Evolutionary conservation across 345 rosid species (phyloP).

Genomic region (Eucalyptus pauciflora): DNA sequence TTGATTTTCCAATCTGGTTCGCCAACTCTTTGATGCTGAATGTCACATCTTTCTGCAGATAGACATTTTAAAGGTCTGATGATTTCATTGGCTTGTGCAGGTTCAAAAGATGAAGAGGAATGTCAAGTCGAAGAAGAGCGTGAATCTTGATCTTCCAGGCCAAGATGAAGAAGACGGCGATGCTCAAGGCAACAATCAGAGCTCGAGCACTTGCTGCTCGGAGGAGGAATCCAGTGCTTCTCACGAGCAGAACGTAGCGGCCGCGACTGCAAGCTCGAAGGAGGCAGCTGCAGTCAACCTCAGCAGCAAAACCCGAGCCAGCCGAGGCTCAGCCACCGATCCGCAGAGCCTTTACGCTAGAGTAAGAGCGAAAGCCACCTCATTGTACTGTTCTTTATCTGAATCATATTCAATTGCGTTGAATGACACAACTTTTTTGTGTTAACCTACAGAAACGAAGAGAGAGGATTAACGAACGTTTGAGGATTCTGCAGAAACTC

Average conservation of each 20-base stretch:
- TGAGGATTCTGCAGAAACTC: conserved; percentile 58
- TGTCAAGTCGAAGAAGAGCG: conserved; percentile 26
- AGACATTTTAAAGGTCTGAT: neutral
- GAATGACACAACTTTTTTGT: neutral
- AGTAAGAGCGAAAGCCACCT: conserved; percentile 12
- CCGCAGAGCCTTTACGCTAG: conserved; percentile 88
- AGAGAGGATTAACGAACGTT: conserved; percentile 73
- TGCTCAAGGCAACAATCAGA: conserved; percentile 8
- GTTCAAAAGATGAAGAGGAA: conserved; percentile 34
- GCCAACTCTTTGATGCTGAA: neutral
- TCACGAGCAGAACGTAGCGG: conserved; percentile 14
- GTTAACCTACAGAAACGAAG: conserved; percentile 60
- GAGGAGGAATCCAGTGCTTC: conserved; percentile 45
- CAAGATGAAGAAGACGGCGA: conserved; percentile 21
- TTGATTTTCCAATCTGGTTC: neutral
- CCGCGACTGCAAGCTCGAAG: conserved; percentile 17
- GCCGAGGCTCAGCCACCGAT: conserved; percentile 75
- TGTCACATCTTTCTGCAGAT: neutral
- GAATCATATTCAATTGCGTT: neutral
- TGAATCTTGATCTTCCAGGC: conserved; percentile 1
- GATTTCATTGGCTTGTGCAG: conserved; percentile 3
- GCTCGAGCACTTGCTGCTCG: conserved; percentile 36
- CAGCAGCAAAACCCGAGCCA: conserved; percentile 58
- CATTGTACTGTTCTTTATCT: neutral
- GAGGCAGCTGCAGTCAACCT: conserved; percentile 26